Conservation (phyloP, 306 rosid genomes). For the Malus orientalis region DNA sequence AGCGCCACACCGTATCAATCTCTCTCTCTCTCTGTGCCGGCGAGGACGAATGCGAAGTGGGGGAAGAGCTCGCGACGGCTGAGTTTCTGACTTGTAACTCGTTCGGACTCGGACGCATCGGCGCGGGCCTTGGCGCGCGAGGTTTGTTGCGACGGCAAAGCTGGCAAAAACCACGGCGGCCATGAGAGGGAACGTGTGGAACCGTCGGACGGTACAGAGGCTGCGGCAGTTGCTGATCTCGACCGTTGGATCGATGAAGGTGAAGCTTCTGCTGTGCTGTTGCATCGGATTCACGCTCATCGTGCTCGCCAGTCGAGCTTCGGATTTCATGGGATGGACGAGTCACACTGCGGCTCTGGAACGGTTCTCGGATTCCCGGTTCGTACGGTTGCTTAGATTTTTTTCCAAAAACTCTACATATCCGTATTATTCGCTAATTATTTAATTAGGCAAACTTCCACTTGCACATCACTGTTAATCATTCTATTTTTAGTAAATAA, state of each 20-base stretch:
- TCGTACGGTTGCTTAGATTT: background rate
- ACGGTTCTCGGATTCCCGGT: constrained; percentile 51
- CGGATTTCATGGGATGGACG: constrained; percentile 50
- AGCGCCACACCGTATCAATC: background rate
- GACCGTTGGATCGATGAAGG: constrained; percentile 60
- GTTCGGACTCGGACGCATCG: background rate
- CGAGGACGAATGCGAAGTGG: background rate
- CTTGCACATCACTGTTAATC: background rate
- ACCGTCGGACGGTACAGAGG: constrained; percentile 67
- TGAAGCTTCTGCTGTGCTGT: constrained; percentile 57
- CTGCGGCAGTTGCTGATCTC: constrained; percentile 49
- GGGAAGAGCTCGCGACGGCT: background rate
- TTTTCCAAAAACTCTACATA: background rate
- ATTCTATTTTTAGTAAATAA: background rate
- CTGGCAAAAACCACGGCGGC: background rate
- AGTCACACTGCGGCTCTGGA: constrained; percentile 15
- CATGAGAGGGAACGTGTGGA: constrained; percentile 62
- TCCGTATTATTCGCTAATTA: background rate
- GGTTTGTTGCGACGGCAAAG: background rate
- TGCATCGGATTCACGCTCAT: constrained; percentile 57
- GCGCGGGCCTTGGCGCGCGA: background rate
- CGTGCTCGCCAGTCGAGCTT: constrained; percentile 36
- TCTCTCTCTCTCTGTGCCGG: background rate
- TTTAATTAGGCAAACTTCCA: background rate
- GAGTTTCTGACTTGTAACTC: background rate